Percentiles rank a stretch among this genome's conserved stretches.
phyloP scores from a whole-genome alignment of 176 grass and related monocot species.

The Avena insularis region DNA sequence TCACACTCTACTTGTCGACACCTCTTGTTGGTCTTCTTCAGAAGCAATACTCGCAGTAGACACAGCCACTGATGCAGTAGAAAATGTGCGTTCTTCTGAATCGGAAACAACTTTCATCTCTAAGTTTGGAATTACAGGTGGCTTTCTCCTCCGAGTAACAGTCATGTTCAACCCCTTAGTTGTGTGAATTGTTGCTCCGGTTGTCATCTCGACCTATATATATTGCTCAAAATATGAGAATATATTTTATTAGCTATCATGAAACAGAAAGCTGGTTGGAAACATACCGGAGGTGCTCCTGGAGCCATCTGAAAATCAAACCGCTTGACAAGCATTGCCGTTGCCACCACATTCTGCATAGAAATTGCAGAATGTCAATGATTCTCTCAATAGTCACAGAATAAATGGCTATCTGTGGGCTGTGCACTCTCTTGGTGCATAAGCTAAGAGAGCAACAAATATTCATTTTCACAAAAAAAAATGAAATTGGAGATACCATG shows the following conservation, averaged over 20 bases:
- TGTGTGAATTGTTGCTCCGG: conserved; percentile 94
- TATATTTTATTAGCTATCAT: conserved; percentile 14
- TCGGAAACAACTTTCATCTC: conserved; percentile 68
- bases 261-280: conserved; percentile 35
- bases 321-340: conserved; percentile 88
- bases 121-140: conserved; percentile 84
- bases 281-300: conserved; percentile 78
- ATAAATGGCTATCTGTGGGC: not conserved
- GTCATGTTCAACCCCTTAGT: conserved; percentile 91
- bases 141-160: conserved; percentile 71
- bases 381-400: not conserved
- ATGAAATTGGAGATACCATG: not conserved
- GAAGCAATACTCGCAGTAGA: conserved; percentile 46
- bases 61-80: conserved; percentile 40
- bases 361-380: conserved; percentile 19
- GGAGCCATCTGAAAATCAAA: conserved; percentile 95
- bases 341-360: conserved; percentile 85
- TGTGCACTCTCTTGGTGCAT: not conserved
- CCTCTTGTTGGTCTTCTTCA: conserved; percentile 62
- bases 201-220: conserved; percentile 92
- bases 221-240: conserved; percentile 2
- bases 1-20: conserved; percentile 59
- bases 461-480: not conserved
- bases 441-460: not conserved
- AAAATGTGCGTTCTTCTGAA: conserved; percentile 41